These are phyloP conservation scores for Aaosphaeria arxii DNA, from an alignment of 2,329 filamentous ascomycete genomes.

Conservation along the genomic window DNA sequence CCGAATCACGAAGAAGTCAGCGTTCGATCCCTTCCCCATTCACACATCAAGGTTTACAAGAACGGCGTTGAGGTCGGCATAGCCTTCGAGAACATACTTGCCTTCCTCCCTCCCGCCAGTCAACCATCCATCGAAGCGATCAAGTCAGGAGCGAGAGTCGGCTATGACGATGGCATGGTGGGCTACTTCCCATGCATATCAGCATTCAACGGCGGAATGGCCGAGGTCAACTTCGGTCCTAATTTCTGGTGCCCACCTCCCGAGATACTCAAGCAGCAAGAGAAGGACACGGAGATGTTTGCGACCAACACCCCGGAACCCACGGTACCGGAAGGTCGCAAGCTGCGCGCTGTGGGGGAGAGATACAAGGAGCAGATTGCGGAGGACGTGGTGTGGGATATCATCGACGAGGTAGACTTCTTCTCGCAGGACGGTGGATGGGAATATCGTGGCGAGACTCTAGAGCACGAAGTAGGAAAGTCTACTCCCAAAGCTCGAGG, in stretches of 20 bases:
- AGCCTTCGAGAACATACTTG: slow-evolving; percentile 80
- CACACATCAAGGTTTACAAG: slow-evolving; percentile 85
- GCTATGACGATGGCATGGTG: slow-evolving; percentile 89
- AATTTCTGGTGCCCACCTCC: slow-evolving; percentile 87
- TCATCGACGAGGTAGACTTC: slow-evolving; percentile 92
- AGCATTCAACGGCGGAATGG: slow-evolving; percentile 86
- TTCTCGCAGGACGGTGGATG: slow-evolving; percentile 67
- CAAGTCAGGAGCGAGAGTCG: slow-evolving; percentile 74
- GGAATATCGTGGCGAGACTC: slow-evolving; percentile 36
- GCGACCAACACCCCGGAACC: slow-evolving; percentile 13
- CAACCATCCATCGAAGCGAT: slow-evolving; percentile 65
- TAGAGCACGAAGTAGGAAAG: slow-evolving; percentile 29
- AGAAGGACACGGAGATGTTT: slow-evolving; percentile 30
- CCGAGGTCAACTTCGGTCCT: slow-evolving; percentile 90
- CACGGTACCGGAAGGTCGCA: slow-evolving; percentile 24
- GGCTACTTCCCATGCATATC: slow-evolving; percentile 95
- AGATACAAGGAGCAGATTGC: slow-evolving; percentile 91
- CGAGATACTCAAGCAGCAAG: slow-evolving; percentile 47
- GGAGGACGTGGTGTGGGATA: slow-evolving; percentile 89
- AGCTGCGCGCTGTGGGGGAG: slow-evolving; percentile 64
- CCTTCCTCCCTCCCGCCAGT: slow-evolving; percentile 88
- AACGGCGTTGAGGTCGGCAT: slow-evolving; percentile 86
- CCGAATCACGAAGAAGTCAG: slow-evolving; percentile 70
- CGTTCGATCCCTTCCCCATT: slow-evolving; percentile 83
- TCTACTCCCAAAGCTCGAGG: slow-evolving; percentile 36